Base-by-base conservation (phyloP, 1,139 yeast species). In the Pichia sp. region DNA sequence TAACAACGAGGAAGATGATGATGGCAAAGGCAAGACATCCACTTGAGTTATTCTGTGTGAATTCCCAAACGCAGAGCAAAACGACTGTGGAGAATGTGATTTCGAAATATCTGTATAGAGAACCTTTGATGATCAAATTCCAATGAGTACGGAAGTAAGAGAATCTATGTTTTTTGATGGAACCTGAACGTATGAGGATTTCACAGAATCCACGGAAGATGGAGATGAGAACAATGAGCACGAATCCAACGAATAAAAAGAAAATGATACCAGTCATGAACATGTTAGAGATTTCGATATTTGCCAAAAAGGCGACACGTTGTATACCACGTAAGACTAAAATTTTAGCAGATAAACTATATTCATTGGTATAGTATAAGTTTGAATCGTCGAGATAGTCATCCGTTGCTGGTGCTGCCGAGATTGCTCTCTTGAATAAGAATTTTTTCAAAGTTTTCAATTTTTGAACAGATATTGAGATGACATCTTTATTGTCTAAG, bases 221-320 rank as follows among this genome's bases (percentile, higher is more conserved):
- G 30, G 79, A 68, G 48, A 87, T 65, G 29, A 73, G 64, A 22
- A 82, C 70, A 38, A 85, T 66, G 52, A 87, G 65, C 17, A 83
- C 72, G 48, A 87, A 77, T 14, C 85, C 78, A 51, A 88, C 75
- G 58, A 91, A 80, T 22, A 88, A 59, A 55, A 87, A 80, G 57
- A 88, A 86, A 12, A 81, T 78, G 31, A 87, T 74, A 42, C 93
- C 87, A 0, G 98, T 91, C 63, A 88, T 66, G 59, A 88, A 93
- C 42, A 93, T 60, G 53, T 77, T 77, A 18, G 96, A 81, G 48
- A 86, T 69, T 62, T 91, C 98, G 50, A 91, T 87, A 27, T 74
- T 73, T 9, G 96, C 86, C 48, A 80, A 64, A 56, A 68, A 91
- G 0, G 96, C 79, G 8, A 88, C 96, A 61, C 98, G 78, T 60